phyloP scores from a whole-genome alignment of 129 eudicot species.

The Centrapalus pauciflorus region DNA sequence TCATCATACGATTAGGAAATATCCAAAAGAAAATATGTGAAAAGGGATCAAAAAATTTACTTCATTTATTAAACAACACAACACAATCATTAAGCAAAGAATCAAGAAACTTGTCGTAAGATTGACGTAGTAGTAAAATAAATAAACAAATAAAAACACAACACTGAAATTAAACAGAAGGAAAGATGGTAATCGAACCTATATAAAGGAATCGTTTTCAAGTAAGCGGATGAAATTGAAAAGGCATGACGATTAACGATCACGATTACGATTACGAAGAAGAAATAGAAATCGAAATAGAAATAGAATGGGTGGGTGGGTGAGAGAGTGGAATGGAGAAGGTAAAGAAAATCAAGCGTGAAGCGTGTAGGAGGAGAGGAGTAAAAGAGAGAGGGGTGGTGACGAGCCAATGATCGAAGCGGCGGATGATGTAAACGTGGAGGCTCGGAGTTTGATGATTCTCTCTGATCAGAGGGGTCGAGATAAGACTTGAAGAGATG shows the following conservation, averaged over 20 bases:
- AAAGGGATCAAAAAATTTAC: not conserved
- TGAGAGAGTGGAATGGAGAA: constrained; percentile 13
- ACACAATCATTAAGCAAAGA: constrained; percentile 10
- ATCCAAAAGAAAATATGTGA: not conserved
- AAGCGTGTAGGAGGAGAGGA: constrained; percentile 1
- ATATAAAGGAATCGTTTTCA: not conserved
- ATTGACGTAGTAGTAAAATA: not conserved
- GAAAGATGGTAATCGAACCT: constrained; percentile 12
- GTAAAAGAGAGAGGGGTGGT: constrained; percentile 13
- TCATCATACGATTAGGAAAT: not conserved
- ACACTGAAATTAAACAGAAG: not conserved
- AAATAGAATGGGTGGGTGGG: not conserved
- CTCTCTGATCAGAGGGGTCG: constrained; percentile 5
- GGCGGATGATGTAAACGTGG: constrained; percentile 47
- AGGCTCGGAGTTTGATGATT: constrained; percentile 28
- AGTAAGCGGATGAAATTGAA: not conserved
- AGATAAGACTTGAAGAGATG: constrained; percentile 21
- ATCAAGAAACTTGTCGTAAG: not conserved
- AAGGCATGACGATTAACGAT: not conserved
- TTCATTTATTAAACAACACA: not conserved
- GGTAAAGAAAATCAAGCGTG: no score
- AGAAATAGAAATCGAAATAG: not conserved
- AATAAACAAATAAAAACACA: no score
- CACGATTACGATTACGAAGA: not conserved
- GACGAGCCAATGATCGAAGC: constrained; percentile 41